These are phyloP conservation scores for Pestalotiopsis sp. DNA, from an alignment of 2,329 filamentous ascomycete genomes.

Conservation along the genomic window DNA sequence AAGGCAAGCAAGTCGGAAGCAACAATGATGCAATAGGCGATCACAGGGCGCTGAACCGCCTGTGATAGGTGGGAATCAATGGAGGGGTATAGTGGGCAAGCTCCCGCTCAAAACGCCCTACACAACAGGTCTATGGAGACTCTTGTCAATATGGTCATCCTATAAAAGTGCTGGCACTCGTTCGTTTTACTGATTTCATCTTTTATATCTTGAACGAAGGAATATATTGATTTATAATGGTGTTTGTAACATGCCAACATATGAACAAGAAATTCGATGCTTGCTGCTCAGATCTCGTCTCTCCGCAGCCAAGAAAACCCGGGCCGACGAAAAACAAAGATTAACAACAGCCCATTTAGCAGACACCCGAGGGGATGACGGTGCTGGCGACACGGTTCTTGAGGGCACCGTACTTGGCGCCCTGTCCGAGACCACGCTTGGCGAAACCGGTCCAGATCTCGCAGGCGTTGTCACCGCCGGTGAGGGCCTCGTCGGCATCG, in stretches of 20 bases:
- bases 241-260: not conserved
- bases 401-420: slow-evolving; percentile 27
- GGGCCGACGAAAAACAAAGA: not conserved
- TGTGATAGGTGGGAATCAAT: too few relatives aligned
- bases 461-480: slow-evolving; percentile 47
- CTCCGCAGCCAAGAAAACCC: not conserved
- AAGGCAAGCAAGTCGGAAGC: too few relatives aligned
- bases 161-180: too few relatives aligned
- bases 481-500: slow-evolving; percentile 49
- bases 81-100: too few relatives aligned
- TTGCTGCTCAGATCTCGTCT: not conserved
- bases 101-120: too few relatives aligned
- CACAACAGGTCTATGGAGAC: too few relatives aligned
- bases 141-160: too few relatives aligned
- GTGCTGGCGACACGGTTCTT: slow-evolving; percentile 29
- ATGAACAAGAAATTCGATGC: not conserved
- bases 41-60: too few relatives aligned
- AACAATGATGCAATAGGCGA: too few relatives aligned
- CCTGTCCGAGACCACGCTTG: slow-evolving; percentile 48
- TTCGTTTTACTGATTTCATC: too few relatives aligned
- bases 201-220: too few relatives aligned
- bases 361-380: slow-evolving; percentile 29
- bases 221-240: not conserved
- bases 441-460: slow-evolving; percentile 53
- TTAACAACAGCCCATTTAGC: slow-evolving; percentile 19